phyloP scores from a whole-genome alignment of 202 grass and related monocot species.

The Panicum hallii region DNA sequence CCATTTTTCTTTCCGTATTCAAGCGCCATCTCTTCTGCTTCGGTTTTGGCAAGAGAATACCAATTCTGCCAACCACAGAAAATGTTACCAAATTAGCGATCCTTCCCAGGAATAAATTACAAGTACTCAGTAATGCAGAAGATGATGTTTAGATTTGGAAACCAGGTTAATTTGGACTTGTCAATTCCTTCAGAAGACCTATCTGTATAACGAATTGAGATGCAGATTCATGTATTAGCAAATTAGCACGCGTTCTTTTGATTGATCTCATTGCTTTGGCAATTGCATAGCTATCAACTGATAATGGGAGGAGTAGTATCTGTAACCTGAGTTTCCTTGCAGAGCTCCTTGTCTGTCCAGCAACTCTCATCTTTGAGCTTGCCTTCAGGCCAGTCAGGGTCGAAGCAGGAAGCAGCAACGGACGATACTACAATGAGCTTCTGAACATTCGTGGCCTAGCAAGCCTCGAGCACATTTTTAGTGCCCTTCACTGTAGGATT shows the following conservation, averaged over 20 bases:
- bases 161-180: background rate
- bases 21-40: constrained; percentile 46
- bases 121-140: background rate
- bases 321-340: constrained; percentile 52
- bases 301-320: background rate
- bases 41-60: constrained; percentile 54
- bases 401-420: constrained; percentile 25
- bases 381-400: constrained; percentile 45
- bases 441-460: constrained; percentile 39
- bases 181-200: background rate
- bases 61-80: constrained; percentile 41
- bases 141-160: background rate
- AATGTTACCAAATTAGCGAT: background rate
- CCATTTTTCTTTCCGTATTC: constrained; percentile 37
- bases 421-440: constrained; percentile 60
- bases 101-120: background rate
- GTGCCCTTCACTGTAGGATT: constrained; percentile 62
- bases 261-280: background rate
- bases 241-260: background rate
- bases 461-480: constrained; percentile 56
- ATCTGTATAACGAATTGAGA: background rate
- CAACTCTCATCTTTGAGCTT: constrained; percentile 58
- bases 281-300: background rate
- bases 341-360: constrained; percentile 65
- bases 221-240: background rate